Percentiles rank a stretch among this genome's conserved stretches.
phyloP scores from a whole-genome alignment of 192 early-diverging fungal genomes.

The Entomortierella beljakovae region DNA sequence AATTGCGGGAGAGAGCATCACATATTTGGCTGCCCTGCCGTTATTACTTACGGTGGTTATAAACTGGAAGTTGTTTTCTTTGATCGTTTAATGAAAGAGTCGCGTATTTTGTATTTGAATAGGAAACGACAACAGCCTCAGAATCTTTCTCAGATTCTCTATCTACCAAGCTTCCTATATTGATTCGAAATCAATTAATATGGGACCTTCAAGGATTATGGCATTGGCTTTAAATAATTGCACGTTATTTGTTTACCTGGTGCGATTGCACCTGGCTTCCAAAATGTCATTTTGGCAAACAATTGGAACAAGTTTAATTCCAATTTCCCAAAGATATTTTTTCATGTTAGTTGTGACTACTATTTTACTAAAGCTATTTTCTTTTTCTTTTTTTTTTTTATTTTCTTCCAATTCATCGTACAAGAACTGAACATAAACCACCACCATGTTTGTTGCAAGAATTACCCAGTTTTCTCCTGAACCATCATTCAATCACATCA shows the following conservation, averaged over 20 bases:
- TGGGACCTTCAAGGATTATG: not conserved
- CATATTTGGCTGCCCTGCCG: not conserved
- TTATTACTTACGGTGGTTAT: slow-evolving; percentile 74
- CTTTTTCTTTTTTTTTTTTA: not conserved
- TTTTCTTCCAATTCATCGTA: not conserved
- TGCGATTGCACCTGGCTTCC: slow-evolving; percentile 71
- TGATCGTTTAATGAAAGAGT: slow-evolving; percentile 80
- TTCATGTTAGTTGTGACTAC: not conserved
- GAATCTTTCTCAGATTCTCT: slow-evolving; percentile 71
- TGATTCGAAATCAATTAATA: not conserved
- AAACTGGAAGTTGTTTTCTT: slow-evolving; percentile 88
- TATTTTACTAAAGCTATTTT: not conserved
- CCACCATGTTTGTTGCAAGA: no score
- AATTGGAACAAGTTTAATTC: no score
- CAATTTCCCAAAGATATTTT: not conserved
- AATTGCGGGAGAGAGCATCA: not conserved
- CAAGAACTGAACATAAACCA: no score
- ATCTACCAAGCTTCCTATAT: slow-evolving; percentile 69
- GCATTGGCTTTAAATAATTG: not conserved
- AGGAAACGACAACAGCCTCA: slow-evolving; percentile 57
- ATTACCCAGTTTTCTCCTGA: no score
- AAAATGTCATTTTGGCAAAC: slow-evolving; percentile 67
- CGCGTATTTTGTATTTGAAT: slow-evolving; percentile 64
- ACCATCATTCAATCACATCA: no score
- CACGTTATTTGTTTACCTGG: slow-evolving; percentile 50